Evolutionary conservation across 495 filamentous ascomycete species (phyloP).

Genomic region (Penicillium pulvis): DNA sequence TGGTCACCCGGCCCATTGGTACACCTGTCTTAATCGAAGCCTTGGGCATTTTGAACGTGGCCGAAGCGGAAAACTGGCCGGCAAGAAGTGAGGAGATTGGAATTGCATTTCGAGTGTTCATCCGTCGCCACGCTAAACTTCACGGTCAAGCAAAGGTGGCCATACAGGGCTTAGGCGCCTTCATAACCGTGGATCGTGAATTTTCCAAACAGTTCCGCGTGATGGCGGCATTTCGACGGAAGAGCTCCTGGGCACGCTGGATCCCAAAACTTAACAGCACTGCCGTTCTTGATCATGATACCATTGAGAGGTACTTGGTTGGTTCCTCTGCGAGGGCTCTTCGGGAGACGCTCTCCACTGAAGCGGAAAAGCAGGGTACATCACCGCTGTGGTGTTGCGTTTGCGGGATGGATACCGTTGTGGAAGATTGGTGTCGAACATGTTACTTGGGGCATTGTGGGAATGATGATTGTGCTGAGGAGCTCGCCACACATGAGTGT

Average conservation of each 20-base stretch:
- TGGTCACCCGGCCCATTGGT: conserved; percentile 6
- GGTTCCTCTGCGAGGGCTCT: not conserved
- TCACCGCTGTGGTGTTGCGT: conserved; percentile 11
- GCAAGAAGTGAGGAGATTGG: conserved; percentile 15
- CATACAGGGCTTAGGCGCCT: conserved; percentile 8
- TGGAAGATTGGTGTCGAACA: conserved; percentile 11
- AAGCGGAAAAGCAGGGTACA: conserved; percentile 7
- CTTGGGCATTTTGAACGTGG: conserved; percentile 11
- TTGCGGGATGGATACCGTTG: conserved; percentile 5
- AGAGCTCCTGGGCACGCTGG: conserved; percentile 10
- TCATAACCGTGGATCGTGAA: conserved; percentile 7
- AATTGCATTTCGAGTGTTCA: conserved; percentile 3
- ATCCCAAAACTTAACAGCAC: conserved; percentile 8
- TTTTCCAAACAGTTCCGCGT: conserved; percentile 3
- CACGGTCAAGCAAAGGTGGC: not conserved
- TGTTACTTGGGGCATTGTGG: conserved; percentile 10
- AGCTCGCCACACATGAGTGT: conserved; percentile 4
- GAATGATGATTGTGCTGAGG: conserved; percentile 7
- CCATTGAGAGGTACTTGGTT: conserved; percentile 7
- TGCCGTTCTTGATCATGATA: conserved; percentile 4
- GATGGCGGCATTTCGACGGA: conserved; percentile 13
- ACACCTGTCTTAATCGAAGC: conserved; percentile 9
- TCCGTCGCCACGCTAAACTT: not conserved
- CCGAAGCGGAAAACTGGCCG: conserved; percentile 8
- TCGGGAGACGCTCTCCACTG: not conserved